Base-by-base conservation (phyloP, 2,329 filamentous ascomycete genomes). In the Leptoxyphium fumago region DNA sequence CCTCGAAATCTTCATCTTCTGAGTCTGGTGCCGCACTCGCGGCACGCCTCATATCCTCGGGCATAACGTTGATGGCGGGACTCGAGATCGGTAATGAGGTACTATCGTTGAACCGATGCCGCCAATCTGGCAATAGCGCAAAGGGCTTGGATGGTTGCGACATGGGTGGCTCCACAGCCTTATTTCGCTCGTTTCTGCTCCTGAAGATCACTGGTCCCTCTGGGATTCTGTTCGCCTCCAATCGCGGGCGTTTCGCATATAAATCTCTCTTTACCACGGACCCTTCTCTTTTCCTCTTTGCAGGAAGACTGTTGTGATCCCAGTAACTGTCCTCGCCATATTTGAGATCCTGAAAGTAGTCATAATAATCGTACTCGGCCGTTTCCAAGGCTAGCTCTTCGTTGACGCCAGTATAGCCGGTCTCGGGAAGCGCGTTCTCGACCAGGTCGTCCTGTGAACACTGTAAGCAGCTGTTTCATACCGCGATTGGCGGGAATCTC, bases 321-420 rank as follows among this genome's bases (percentile, higher is more conserved):
- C 67, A 65, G 41, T 69, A 69, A 38, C 64, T 61, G 48, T 69
- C 66, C 13, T 64, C 65, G 10, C 59, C 66, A 48, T 70, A 70
- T 44, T 71, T 68, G 38, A 70, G 54, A 45, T 71, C 69, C 45
- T 64, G 64, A 58, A 60, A 70, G 53, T 70, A 72, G 15, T 65
- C 65, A 51, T 64, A 71, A 39, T 63, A 55, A 48, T 71, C 68
- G 57, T 63, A 70, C n/a, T 70, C 65, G 38, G 58, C 55, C n/a
- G 40, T 47, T 39, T 57, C 52, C 21, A 50, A 45, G 14, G 45
- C 54, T 21, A 58, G 50, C 29, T 61, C 58, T 40, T 55, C 45
- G 43, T 60, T 56, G 26, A 55, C 53, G 47, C 56, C 52, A 53
- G 48, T 58, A 43, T 60, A 61, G 41, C 57, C 57, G 3, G 68